Evolutionary conservation across 2,329 filamentous ascomycete species (phyloP).

Genomic region (Pseudogymnoascus sp.): DNA sequence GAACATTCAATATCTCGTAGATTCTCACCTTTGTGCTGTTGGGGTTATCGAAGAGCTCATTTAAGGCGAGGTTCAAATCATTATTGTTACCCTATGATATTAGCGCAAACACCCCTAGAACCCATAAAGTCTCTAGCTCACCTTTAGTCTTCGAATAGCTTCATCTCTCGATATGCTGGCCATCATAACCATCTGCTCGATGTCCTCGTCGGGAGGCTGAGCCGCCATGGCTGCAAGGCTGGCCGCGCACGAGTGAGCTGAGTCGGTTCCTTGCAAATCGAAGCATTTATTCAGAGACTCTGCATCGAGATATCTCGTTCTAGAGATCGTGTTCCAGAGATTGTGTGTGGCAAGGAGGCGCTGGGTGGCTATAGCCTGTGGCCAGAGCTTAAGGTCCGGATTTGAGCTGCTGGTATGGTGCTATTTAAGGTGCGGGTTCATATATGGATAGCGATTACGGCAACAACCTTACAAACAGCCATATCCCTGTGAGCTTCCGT

Average conservation of each 20-base stretch:
- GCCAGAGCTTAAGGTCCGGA: not conserved
- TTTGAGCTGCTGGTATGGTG: not conserved
- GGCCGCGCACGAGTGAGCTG: not conserved
- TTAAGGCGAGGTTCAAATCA: slow-evolving; percentile 43
- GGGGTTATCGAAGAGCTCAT: slow-evolving; percentile 45
- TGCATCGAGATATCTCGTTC: not conserved
- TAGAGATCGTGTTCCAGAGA: not conserved
- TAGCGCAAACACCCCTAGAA: not conserved
- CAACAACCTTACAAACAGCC: slow-evolving; percentile 5
- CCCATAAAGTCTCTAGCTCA: not conserved
- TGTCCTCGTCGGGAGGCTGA: not conserved
- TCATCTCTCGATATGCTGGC: slow-evolving; percentile 1
- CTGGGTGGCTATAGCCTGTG: not conserved
- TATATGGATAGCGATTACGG: slow-evolving; percentile 6
- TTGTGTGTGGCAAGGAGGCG: not conserved
- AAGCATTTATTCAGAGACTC: slow-evolving; percentile 2
- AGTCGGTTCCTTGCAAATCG: slow-evolving; percentile 7
- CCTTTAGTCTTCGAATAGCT: slow-evolving; percentile 8
- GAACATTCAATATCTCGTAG: slow-evolving; percentile 12
- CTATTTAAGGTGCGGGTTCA: slow-evolving; percentile 4
- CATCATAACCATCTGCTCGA: slow-evolving; percentile 1
- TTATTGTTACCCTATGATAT: slow-evolving; percentile 37
- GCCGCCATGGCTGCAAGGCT: slow-evolving; percentile 8
- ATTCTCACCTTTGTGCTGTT: slow-evolving; percentile 32
- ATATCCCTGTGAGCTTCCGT: slow-evolving; percentile 7